Evolutionary conservation across 2,329 filamentous ascomycete species (phyloP).

Genomic region (Pestalotiopsis fici): DNA sequence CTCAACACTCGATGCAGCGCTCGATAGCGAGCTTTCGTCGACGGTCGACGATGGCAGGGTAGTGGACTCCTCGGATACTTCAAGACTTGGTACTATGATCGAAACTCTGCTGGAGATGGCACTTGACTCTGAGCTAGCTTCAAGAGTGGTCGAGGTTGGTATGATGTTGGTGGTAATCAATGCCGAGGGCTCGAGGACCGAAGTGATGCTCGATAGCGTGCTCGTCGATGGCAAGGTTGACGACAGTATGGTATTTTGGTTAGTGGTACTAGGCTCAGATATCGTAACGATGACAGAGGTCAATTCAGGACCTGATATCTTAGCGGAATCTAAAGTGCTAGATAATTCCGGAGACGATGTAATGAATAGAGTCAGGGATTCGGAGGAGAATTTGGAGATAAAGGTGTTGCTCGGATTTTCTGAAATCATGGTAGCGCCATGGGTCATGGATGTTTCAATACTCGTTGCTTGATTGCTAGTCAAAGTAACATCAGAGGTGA

Average conservation of each 20-base stretch:
- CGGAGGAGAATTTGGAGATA: background rate
- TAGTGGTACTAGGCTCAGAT: background rate
- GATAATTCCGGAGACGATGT: background rate
- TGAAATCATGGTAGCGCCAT: background rate
- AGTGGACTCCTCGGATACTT: background rate
- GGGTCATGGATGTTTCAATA: background rate
- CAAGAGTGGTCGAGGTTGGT: background rate
- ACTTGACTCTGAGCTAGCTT: background rate
- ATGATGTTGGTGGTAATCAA: background rate
- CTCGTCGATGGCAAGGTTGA: background rate
- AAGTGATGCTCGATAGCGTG: background rate
- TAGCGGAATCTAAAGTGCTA: background rate
- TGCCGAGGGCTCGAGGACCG: background rate
- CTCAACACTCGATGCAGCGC: background rate
- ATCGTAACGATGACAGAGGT: background rate
- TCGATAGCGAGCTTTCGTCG: background rate
- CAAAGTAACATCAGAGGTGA: background rate
- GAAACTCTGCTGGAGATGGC: background rate
- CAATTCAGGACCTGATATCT: background rate
- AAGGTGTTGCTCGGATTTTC: background rate
- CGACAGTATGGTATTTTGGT: background rate
- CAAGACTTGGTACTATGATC: background rate
- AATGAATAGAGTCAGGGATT: background rate
- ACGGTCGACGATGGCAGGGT: background rate
- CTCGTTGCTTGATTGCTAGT: background rate